Base-by-base conservation (phyloP, 116 monocot species). In the Cymodocea nodosa region DNA sequence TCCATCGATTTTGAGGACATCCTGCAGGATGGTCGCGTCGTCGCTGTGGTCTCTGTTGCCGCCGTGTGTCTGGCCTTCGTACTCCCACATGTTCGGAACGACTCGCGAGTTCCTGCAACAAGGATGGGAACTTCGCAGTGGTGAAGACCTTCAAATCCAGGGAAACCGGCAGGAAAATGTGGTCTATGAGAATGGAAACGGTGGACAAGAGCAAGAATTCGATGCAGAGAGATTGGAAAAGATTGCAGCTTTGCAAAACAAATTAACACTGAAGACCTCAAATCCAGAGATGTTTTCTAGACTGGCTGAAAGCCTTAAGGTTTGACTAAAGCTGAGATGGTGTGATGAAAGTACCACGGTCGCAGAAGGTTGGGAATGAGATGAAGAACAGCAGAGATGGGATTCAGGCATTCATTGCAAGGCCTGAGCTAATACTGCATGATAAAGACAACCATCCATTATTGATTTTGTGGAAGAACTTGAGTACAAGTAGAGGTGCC, bases 11-110 rank as follows among this genome's bases (percentile, higher is more conserved):
- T 87, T 84, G 25, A 79, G 30, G 23, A 64, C 59, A 20, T 82
- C 71, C 50, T 80, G 62, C 7, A 30, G 35, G 18, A 78, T 78
- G 6, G 66, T 20, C 4, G 72, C 72, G 65, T 59, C 56, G 35
- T 73, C 64, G 65, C 63, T 78, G 49, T 35, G 70, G 52, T 77
- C 83, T 64, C 77, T 78, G 19, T 76, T 58, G 16, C 73, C 68
- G 16, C 66, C 65, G 4, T 25, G 34, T 4, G 50, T 0, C 44
- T 84, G 84, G 25, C 82, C 76, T 75, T 90, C 94, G 0, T 82
- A 79, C 49, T 94, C 90, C 94, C 94, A 94, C 94, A 94, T 94
- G 17, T 58, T 56, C 56, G 12, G 56, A 56, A 11, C 15, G 23
- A 56, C 11, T 23, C n/a, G 22, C 12, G 10, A 56, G 22, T 56